Base-by-base conservation (phyloP, 202 grass and related monocot genomes). In the Musa balbisiana region DNA sequence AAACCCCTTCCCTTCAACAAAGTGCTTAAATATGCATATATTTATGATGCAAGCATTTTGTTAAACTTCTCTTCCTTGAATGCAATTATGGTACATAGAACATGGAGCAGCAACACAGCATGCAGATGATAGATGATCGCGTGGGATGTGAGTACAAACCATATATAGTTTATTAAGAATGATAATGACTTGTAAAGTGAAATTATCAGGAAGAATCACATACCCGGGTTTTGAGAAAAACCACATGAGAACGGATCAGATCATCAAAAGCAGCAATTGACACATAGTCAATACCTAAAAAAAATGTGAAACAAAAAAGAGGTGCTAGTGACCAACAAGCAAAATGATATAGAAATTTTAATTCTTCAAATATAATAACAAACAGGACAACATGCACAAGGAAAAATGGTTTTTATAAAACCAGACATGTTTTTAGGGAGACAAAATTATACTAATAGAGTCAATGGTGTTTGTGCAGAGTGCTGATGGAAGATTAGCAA, bases 191-290 rank as follows among this genome's bases (percentile, higher is more conserved):
- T 23, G 60, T 63, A 23, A 63, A 22, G 22, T 24, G 62, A 23
- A 9, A 64, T 24, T 64, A 21, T 26, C n/a, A 15, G 15, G 11
- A 13, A 53, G 76, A 63, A 76, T 52, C 16, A 29, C 51, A 26
- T 90, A 92, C 90, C 76, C 82, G 79, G 50, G 87, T 87, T 58
- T 87, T 78, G 29, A 96, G 87, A 75, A 96, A 89, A 77, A 87
- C 87, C 63, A 90, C 75, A 90, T 96, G 90, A 15, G 87, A 81
- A 3, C 90, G 87, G 73, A 96, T 87, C 16, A 89, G 83, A 71
- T 96, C 93, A 16, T 84, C 90, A 80, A 82, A 90, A 24, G 90
- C 93, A 22, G 85, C 93, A 26, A 88, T 87, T 13, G 93, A 96
- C 49, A 96, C 83, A 77, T 92, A 92, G 54, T 96, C 92, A 55